Base-by-base conservation (phyloP, 2,329 filamentous ascomycete species). In the Thermoascus crustaceus region DNA sequence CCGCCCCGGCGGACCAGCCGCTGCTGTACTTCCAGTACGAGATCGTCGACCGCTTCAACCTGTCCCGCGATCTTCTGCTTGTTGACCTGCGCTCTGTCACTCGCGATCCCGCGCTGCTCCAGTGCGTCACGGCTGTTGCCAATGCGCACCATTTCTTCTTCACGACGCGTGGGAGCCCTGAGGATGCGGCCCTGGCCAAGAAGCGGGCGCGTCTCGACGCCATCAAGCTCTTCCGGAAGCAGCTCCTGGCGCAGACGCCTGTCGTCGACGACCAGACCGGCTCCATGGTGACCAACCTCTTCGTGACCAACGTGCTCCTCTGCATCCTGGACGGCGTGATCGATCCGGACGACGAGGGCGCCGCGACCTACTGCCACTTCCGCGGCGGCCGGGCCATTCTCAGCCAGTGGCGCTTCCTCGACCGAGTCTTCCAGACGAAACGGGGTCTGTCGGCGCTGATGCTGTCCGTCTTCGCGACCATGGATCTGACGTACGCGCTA, bases 291-390 rank as follows among this genome's bases (percentile, higher is more conserved):
- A 52, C 54, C 0, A 55, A 60, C 2, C 40, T 67, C 2, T 54
- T 68, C 0, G 59, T 67, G 16, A 63, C 63, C 2, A 66, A 68
- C 16, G 49, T 68, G 1, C 43, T 68, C 1, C 55, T 68, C 0
- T 66, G 66, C 39, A 64, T 68, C 5, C 50, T 63, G 13, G 61
- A 64, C 17, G 61, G 61, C 1, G 60, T 61, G 23, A 50, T 64
- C 3, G 59, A 63, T n/a, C 49, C 50, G 10, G 35, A 42, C n/a
- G 46, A 53, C 6, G 46, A 55, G 4, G 53, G 49, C 1, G 50
- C 55, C 1, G 61, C 60, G 0, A 61, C 58, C 0, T 45, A 50
- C 1, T 60, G 58, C 8, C 61, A 64, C 25, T 50, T 57, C 11
- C 49, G 53, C 5, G 61, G 61, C 1, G 59, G 62, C 0, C 34